Conservation (phyloP, 2,329 filamentous ascomycete genomes). For the Paracoccidioides brasiliensis region DNA sequence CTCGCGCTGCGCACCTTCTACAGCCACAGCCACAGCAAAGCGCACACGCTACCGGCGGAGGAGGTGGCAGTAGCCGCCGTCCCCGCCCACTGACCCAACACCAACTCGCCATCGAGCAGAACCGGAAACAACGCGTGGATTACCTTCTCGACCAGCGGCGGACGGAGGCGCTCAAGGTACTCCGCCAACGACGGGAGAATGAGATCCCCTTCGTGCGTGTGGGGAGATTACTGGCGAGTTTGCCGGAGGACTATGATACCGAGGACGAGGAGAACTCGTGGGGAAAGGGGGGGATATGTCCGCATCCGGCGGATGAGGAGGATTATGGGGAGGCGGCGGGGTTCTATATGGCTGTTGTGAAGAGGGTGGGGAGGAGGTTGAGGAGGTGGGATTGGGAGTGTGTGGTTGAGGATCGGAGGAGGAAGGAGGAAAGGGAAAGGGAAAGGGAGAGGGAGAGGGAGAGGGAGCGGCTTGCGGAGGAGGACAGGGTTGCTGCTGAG, state of each 20-base stretch:
- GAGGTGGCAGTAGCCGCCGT: constrained; percentile 21
- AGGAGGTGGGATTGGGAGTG: constrained; percentile 34
- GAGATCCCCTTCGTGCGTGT: constrained; percentile 30
- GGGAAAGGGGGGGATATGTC: constrained; percentile 31
- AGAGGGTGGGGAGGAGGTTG: constrained; percentile 30
- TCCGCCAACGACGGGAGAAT: constrained; percentile 26
- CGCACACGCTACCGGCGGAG: constrained; percentile 13
- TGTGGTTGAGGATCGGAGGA: constrained; percentile 4
- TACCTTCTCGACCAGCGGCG: constrained; percentile 34
- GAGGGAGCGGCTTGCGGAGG: not conserved
- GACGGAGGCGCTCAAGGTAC: constrained; percentile 24
- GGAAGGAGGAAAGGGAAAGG: not conserved
- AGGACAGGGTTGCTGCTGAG: not conserved
- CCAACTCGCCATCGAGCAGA: constrained; percentile 37
- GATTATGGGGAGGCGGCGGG: constrained; percentile 37
- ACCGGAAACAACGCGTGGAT: constrained; percentile 36
- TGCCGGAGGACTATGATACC: constrained; percentile 35
- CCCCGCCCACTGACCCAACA: constrained; percentile 38
- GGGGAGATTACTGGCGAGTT: constrained; percentile 28
- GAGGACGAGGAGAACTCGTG: constrained; percentile 35
- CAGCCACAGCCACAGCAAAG: constrained; percentile 1
- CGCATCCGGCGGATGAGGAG: constrained; percentile 31
- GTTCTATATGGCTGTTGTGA: constrained; percentile 31
- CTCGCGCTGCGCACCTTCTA: not conserved
- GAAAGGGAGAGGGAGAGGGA: not conserved